Base-by-base conservation (phyloP, 345 rosid genomes). In the Draba incana region DNA sequence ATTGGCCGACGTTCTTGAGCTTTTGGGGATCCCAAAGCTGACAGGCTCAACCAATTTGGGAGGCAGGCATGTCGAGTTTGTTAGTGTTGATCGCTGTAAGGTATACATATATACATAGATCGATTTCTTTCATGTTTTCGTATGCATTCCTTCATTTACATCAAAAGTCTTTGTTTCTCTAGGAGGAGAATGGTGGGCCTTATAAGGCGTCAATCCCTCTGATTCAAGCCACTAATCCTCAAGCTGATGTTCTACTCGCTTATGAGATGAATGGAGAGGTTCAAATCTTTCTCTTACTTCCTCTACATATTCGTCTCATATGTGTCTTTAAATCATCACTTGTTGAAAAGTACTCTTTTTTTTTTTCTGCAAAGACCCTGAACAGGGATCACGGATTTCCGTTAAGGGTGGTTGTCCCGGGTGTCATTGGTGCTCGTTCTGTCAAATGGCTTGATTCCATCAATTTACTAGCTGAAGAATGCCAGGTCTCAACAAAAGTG, bases 131-230 rank as follows among this genome's bases (percentile, higher is more conserved):
- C 28, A 43, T 59, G 20, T 1, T 58, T 51, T 14, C 12, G 20
- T 39, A 28, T 54, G 69, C 43, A n/a, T 64, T 20, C 33, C 10
- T 69, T 68, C 59, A 14, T 62, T 54, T 30, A 37, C n/a, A 41
- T 31, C 13, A 20, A 6, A 41, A 37, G 16, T 70, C 28, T 48
- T 3, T 73, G 47, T 30, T 58, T 61, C 37, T 67, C 25, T 76
- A 94, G 99, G 98, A 94, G 83, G 99, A 94, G 86, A 89, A 89
- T 24, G 99, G 99, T 28, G 99, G 98, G n/a, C 98, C 99, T 9
- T 94, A 87, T 59, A 94, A 89, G 82, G 99, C 95, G 53, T 94
- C 99, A 24, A 84, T 93, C 78, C 92, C 97, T 35, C 86, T 94
- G 23, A 76, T 78, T 69, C 98, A 85, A 72, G 92, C 96, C 47